Evolutionary conservation across 1,284 basidiomycete species (phyloP), one percentile per base, ranked within the genome.

Genomic region (Caloboletus firmus): DNA sequence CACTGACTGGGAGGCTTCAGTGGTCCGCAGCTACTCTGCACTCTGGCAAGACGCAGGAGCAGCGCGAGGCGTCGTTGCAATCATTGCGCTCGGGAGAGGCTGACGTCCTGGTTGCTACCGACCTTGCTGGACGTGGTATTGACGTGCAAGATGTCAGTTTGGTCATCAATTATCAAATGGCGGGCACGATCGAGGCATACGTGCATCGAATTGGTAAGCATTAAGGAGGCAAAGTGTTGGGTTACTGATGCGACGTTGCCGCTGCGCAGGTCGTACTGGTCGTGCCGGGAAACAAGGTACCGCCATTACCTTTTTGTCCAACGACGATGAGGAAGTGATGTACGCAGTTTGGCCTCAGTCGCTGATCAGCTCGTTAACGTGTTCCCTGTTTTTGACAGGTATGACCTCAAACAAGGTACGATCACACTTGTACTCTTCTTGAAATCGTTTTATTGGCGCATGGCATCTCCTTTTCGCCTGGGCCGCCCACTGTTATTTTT

Each of bases 121-220:
- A 99, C 74, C 80, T 99, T 51, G 96, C 97, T 22, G 96, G 97
- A 48, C 89, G 96, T 69, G 96, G 96, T 83, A 98, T 99, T 71
- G 97, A 99, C 74, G 93, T 99, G 5, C 91, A 94, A 59, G 93
- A 99, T 71, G 95, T 98, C 56, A 91, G 88, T 53, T 78, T 98
- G 51, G 96, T 99, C 60, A 86, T 98, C 79, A 99, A 99, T 74
- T 99, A 87, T 79, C 93, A 96, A 74, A 98, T 99, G 94, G 84
- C 94, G 11, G 88, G 85, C 64, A 91, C 89, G 28, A 98, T 99
- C 71, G 96, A 99, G 70, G 92, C 90, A 48, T 98, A 98, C 69
- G 91, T 98, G 51, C 96, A 99, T 74, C 88, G 97, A 71, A 98
- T 99, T 65, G 96, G 95, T 85, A 67, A 48, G 78, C 70, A 31